Evolutionary conservation across 495 filamentous ascomycete genomes (phyloP), one percentile per base, ranked within the genome.

Genomic region (Rhypophila decipiens): DNA sequence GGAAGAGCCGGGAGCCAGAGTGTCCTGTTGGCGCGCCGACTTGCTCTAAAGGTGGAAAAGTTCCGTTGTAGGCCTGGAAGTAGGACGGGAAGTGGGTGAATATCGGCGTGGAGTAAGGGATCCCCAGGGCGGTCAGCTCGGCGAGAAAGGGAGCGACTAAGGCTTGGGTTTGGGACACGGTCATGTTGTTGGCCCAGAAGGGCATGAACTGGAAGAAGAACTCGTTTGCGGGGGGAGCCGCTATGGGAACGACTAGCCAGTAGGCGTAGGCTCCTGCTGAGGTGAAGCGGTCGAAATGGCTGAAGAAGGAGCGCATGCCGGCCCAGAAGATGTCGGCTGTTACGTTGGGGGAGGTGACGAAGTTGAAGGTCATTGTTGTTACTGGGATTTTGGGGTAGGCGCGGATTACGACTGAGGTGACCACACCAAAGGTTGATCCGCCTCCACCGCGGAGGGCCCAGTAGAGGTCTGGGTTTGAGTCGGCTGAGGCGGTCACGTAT

Each of bases 371-470:
- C 48, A 72, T 53, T 10, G 65, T 65, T 3, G 65, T 63, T 44
- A 76, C 58, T 27, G 53, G 61, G 36, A 65, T 61, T 42, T 67
- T 61, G 24, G 68, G 68, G 44, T 67, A 58, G 0, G 70, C 73
- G 49, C 68, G 71, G 24, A 76, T 58, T 3, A 64, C 65, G 21
- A 77, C 54, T 3, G 72, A 77, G 18, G 66, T 71, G 3, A 84
- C 79, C 4, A 83, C 73, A 3, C 76, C 82, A 35, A 73, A 84
- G 12, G 78, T 81, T 46, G 58, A 63, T 63, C 79, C 76, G 17
- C 71, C 78, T 10, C 78, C 81, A n/a, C 80, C 82, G 29, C 73
- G 68, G 0, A 84, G 63, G 10, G 82, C 83, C 81, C 76, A 85
- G 69, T 78, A 86, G 11, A 85, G 65, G 31, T 85, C 82, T 0